Evolutionary conservation across 345 rosid genomes (phyloP), one percentile per base, ranked within the genome.

Genomic region (Brassica carinata): DNA sequence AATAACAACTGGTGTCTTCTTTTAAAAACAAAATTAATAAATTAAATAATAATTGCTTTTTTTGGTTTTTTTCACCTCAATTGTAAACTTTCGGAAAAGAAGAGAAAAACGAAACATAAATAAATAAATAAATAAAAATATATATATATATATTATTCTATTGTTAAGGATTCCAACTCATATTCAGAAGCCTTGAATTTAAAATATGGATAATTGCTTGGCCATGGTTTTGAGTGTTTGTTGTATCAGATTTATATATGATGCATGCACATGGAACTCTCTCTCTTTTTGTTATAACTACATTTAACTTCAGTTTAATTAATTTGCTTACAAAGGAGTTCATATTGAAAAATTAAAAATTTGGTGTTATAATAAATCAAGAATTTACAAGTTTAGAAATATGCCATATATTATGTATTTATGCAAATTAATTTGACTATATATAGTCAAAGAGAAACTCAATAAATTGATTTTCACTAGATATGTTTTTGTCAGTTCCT

Each of bases 61-160:
- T 90, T 87, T 87, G 86, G 89, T 86, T 76, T 85, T 85, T 86
- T 80, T 86, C 87, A 83, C 86, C 86, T 79, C 74, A 71, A 33
- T 45, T 80, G 74, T 76, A 79, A 79, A 74, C 90, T 90, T 83
- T 80, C 83, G 88, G 82, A 87, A 82, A 80, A 86, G 81, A 72
- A 77, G 59, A 65, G 76, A 64, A 66, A 59, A 34, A 7, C 14
- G n/a, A 71, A 0, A 58, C 0, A 23, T 23, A 23, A 23, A 23
- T 23, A 23, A 23, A 23, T 23, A 23, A 23, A 23, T 23, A 23
- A 23, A 23, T 23, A 23, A 23, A 23, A 23, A 29, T 23, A 1
- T 23, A 23, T 23, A 23, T 23, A 29, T 18, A 27, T 55, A 23
- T 33, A 33, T 48, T 36, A n/a, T n/a, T n/a, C n/a, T 31, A 31